Conservation (phyloP, 306 rosid genomes). For the Trifolium pratense region DNA sequence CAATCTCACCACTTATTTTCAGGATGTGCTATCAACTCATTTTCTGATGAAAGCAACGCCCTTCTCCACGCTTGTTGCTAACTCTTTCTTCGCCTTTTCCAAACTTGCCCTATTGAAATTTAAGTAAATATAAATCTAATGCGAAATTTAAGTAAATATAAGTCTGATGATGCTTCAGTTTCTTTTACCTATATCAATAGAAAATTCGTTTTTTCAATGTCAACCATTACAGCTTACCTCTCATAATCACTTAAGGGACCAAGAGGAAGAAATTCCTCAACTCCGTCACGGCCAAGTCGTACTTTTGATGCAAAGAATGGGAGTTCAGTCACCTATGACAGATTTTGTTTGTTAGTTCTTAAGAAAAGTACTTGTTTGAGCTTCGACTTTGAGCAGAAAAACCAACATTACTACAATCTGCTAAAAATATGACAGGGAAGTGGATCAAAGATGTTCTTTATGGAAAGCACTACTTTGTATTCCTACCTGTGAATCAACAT, state of each 20-base stretch:
- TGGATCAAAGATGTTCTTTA: conserved; percentile 3
- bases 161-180: conserved; percentile 5
- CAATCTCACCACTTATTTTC: conserved; percentile 45
- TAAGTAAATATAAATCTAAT: background rate
- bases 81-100: conserved; percentile 88
- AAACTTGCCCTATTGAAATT: conserved; percentile 62
- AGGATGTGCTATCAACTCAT: conserved; percentile 37
- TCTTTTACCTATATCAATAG: background rate
- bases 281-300: conserved; percentile 76
- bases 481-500: conserved; percentile 78
- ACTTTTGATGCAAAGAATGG: conserved; percentile 91
- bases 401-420: conserved; percentile 12
- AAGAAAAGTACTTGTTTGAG: background rate
- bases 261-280: conserved; percentile 74
- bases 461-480: conserved; percentile 1
- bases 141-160: background rate
- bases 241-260: conserved; percentile 86
- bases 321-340: conserved; percentile 75
- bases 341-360: conserved; percentile 34
- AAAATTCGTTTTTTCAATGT: background rate
- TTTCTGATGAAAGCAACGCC: conserved; percentile 76
- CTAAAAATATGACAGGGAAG: conserved; percentile 5
- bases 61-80: conserved; percentile 69
- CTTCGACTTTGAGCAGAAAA: background rate
- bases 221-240: conserved; percentile 51